Evolutionary conservation across 305 asterid species (phyloP).

Genomic region (Fraxinus baroniana): DNA sequence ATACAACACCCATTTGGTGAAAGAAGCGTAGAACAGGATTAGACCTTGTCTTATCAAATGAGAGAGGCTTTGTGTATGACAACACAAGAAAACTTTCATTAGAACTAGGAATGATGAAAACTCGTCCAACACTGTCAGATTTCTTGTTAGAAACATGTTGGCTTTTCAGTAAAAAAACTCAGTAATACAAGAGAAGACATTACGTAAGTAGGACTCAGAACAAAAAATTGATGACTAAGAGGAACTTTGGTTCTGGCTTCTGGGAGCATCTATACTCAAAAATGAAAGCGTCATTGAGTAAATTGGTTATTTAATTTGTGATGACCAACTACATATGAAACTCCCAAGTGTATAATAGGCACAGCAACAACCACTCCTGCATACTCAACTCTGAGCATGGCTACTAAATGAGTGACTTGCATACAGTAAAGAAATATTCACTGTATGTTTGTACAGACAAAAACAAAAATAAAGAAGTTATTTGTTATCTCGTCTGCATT

Average conservation of each 20-base stretch:
- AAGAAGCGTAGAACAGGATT: not conserved
- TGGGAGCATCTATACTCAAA: not conserved
- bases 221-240: not conserved
- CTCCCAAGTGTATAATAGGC: not conserved
- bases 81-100: not conserved
- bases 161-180: not conserved
- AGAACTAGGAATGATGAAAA: not conserved
- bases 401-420: not conserved
- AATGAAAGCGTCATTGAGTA: not conserved
- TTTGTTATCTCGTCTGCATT: not conserved
- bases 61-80: not conserved
- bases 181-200: no score
- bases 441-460: not conserved
- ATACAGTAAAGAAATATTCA: not conserved
- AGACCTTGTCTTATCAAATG: not conserved
- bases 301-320: not conserved
- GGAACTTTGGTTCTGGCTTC: not conserved
- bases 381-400: not conserved
- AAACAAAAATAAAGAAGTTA: not conserved
- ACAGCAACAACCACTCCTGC: not conserved
- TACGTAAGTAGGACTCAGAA: not conserved
- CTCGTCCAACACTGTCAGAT: not conserved
- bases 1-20: not conserved
- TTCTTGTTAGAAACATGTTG: not conserved
- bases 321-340: not conserved